Base-by-base conservation (phyloP, 2,329 filamentous ascomycete species). In the Fusarium aywerte region DNA sequence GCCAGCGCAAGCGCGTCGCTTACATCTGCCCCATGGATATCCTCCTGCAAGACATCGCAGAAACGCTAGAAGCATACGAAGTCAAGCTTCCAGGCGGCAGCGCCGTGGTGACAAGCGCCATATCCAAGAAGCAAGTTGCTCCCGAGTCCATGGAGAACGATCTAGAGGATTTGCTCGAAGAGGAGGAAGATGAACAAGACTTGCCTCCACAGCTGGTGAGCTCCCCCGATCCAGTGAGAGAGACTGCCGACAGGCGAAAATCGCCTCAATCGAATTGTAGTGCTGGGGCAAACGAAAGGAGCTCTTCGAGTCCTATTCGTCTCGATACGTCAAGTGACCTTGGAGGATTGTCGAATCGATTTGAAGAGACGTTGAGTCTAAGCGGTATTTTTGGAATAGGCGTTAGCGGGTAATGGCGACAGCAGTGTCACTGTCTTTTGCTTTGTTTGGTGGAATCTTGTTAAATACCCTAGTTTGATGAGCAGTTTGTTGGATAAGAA, bases 1-100 rank as follows among this genome's bases (percentile, higher is more conserved):
- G 91, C 70, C 87, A 89, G 65, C 88, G 89, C 63, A 95, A 92
- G 74, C 88, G 88, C 39, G 89, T 93, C 7, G 93, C 93, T 0
- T 98, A 97, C 76, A 96, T 98, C 63, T 96, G 93, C 63, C 95
- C 95, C 0, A 98, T 98, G 95, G 92, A 97, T 58, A 85, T 97
- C 4, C 80, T 97, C 13, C 83, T 98, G 12, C 87, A 90, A 27
- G 95, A 98, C 74, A 97, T 98, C 57, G 90, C 89, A 27, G 87
- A 91, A 64, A 93, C 90, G 0, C 81, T 97, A 1, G 87, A 89
- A 21, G 92, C 92, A 0, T 79, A 80, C 2, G 85, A 88, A 25
- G 87, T 97, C n/a, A 83, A 85, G 7, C 83, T 97, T 0, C 93
- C 93, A 0, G 90, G 88, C 0, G 87, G 85, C 0, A 79, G 82